phyloP scores from a whole-genome alignment of 2,329 filamentous ascomycete species.

The Diaporthe citriasiana region DNA sequence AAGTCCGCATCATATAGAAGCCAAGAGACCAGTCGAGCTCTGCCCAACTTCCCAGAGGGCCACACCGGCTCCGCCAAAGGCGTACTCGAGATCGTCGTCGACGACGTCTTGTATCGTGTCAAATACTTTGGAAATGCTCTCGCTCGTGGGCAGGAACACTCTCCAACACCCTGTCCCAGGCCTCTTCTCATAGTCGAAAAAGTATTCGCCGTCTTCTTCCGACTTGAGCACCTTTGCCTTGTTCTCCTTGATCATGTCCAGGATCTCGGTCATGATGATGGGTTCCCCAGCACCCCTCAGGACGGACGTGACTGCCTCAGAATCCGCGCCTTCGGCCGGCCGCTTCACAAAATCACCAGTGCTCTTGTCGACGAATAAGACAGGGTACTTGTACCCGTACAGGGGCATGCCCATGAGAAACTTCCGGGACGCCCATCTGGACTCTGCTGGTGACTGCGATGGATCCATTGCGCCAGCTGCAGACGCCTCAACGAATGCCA shows the following conservation, averaged over 20 bases:
- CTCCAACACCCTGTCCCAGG: slow-evolving; percentile 19
- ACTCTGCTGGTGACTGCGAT: slow-evolving; percentile 30
- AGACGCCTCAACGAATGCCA: slow-evolving; percentile 38
- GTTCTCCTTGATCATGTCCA: slow-evolving; percentile 35
- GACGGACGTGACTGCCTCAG: slow-evolving; percentile 15
- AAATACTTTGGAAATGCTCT: slow-evolving; percentile 36
- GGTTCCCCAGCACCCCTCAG: slow-evolving; percentile 40
- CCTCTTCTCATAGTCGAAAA: slow-evolving; percentile 39
- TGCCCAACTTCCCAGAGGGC: slow-evolving; percentile 44
- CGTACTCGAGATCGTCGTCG: slow-evolving; percentile 31
- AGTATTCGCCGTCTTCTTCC: slow-evolving; percentile 40
- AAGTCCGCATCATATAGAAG: slow-evolving; percentile 24
- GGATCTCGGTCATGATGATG: slow-evolving; percentile 37
- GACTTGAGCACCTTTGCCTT: slow-evolving; percentile 25
- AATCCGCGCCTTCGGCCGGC: background rate
- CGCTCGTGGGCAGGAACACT: slow-evolving; percentile 40
- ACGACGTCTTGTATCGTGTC: slow-evolving; percentile 39
- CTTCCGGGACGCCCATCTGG: slow-evolving; percentile 36
- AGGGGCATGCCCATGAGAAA: slow-evolving; percentile 45
- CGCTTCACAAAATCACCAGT: slow-evolving; percentile 35
- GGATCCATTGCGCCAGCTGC: slow-evolving; percentile 15
- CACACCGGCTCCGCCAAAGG: slow-evolving; percentile 39
- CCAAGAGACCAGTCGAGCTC: slow-evolving; percentile 41
- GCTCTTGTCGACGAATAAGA: slow-evolving; percentile 36
- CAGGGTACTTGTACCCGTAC: slow-evolving; percentile 46